These are phyloP conservation scores for Wakefieldia striispora DNA, from an alignment of 768 basidiomycete species.

Conservation along the genomic window DNA sequence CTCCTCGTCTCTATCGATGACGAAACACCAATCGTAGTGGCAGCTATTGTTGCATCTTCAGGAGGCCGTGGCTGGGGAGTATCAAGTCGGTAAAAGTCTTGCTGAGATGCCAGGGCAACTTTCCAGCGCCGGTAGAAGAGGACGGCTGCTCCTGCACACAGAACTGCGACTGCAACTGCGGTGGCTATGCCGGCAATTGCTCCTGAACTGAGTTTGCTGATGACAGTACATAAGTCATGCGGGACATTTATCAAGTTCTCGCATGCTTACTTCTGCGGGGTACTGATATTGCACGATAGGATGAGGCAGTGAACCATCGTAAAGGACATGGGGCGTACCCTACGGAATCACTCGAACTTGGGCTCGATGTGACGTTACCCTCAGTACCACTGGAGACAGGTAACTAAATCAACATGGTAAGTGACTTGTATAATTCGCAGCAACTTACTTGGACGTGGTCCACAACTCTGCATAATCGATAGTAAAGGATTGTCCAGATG, in stretches of 20 bases:
- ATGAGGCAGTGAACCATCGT: too few species aligned
- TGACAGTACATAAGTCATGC: not conserved
- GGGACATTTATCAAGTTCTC: not conserved
- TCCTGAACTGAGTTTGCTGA: conserved; percentile 22
- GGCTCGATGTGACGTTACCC: too few species aligned
- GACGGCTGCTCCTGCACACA: conserved; percentile 12
- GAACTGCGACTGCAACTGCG: conserved; percentile 8
- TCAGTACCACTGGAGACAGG: too few species aligned
- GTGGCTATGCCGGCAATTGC: conserved; percentile 25
- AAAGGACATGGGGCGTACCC: conserved; percentile 5
- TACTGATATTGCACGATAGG: not conserved
- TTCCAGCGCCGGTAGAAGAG: conserved; percentile 26
- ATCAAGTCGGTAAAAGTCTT: too few species aligned
- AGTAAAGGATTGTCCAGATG: conserved; percentile 19
- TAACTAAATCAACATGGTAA: not conserved
- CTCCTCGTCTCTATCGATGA: too few species aligned
- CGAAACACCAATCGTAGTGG: too few species aligned
- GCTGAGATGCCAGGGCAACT: not conserved
- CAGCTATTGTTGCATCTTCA: too few species aligned
- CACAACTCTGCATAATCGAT: conserved; percentile 35
- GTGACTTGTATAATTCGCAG: not conserved
- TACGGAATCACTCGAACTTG: not conserved
- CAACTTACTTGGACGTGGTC: conserved; percentile 16
- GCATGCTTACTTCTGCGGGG: conserved; percentile 15
- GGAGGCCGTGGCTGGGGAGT: too few species aligned